phyloP scores from a whole-genome alignment of 345 rosid genomes.

The Melaleuca quinquenervia region DNA sequence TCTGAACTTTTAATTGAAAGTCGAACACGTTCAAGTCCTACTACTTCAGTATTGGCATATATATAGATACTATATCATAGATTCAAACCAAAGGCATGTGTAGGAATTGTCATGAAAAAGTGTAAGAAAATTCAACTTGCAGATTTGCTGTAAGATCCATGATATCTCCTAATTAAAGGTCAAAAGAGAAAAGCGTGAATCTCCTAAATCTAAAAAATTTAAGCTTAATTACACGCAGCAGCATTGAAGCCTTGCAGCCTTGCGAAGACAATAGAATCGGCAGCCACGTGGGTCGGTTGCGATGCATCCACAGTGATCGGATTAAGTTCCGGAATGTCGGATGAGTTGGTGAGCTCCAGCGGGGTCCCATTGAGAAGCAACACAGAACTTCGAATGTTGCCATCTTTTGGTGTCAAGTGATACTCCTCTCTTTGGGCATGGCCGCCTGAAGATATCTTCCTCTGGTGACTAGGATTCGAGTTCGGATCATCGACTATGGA shows the following conservation, averaged over 20 bases:
- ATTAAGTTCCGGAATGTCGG: conserved; percentile 31
- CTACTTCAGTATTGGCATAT: not conserved
- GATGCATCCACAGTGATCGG: conserved; percentile 25
- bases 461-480: not conserved
- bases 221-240: conserved; percentile 34
- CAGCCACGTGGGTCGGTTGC: conserved; percentile 18
- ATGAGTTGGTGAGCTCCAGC: conserved; percentile 20
- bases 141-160: not conserved
- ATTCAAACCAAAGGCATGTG: not conserved
- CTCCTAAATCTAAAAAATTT: not conserved
- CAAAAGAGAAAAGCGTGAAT: not conserved
- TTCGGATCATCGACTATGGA: conserved; percentile 18
- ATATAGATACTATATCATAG: not conserved
- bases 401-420: conserved; percentile 44
- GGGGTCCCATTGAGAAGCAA: conserved; percentile 40
- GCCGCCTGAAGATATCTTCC: not conserved
- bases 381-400: conserved; percentile 49
- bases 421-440: conserved; percentile 31
- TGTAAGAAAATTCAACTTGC: not conserved
- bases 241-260: conserved; percentile 33
- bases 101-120: not conserved
- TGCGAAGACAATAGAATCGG: conserved; percentile 29
- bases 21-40: not conserved
- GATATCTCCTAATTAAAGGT: not conserved
- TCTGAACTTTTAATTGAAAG: not conserved